Evolutionary conservation across 345 rosid species (phyloP).

Genomic region (Zanthoxylum bungeanum): DNA sequence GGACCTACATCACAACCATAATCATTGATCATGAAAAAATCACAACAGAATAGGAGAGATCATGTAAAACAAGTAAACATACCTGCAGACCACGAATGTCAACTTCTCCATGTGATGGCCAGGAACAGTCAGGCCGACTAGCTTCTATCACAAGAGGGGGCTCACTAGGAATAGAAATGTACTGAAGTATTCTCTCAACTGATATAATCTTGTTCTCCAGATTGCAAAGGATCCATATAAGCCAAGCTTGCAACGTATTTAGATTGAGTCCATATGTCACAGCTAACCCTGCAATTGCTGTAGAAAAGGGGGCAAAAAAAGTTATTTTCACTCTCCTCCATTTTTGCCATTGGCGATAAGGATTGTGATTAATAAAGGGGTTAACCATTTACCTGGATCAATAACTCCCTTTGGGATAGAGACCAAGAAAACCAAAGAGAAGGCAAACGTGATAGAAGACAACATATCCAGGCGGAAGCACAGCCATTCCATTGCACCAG

Average conservation of each 20-base stretch:
- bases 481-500: constrained; percentile 73
- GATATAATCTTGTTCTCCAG: constrained; percentile 53
- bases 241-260: constrained; percentile 39
- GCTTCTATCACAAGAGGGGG: constrained; percentile 59
- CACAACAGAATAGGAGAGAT: neutral
- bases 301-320: neutral
- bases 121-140: constrained; percentile 38
- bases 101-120: constrained; percentile 67
- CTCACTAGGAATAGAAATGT: constrained; percentile 51
- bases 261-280: constrained; percentile 54
- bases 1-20: constrained; percentile 26
- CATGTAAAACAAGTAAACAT: neutral
- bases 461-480: constrained; percentile 65
- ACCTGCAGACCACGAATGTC: constrained; percentile 46
- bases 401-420: constrained; percentile 50
- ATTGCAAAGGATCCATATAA: constrained; percentile 48
- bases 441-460: constrained; percentile 49
- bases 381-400: constrained; percentile 49
- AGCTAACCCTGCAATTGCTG: constrained; percentile 56
- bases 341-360: neutral
- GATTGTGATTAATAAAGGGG: neutral
- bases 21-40: neutral
- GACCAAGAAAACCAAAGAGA: constrained; percentile 56
- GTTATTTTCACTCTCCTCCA: neutral
- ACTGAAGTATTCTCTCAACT: constrained; percentile 67